Percentiles rank a stretch among this genome's conserved stretches.
phyloP scores from a whole-genome alignment of 2,329 filamentous ascomycete genomes.

The Pseudogymnoascus sp. region DNA sequence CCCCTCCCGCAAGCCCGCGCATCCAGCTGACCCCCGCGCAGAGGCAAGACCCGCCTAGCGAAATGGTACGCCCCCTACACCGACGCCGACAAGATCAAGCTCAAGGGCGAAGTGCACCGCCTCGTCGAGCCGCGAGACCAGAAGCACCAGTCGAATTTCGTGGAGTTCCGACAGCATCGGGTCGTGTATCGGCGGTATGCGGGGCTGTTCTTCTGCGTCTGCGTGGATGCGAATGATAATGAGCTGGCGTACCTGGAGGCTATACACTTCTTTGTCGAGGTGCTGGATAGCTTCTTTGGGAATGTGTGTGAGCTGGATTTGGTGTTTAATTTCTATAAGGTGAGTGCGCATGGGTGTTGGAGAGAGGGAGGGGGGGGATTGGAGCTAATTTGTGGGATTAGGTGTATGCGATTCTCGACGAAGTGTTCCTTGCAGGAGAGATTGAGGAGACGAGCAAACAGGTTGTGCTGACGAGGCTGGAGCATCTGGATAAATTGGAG shows the following conservation, averaged over 20 bases:
- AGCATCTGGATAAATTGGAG: constrained; percentile 95
- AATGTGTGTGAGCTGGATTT: constrained; percentile 98
- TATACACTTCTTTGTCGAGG: constrained; percentile 99
- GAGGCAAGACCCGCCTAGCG: constrained; percentile 94
- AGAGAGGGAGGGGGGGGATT: constrained; percentile 4
- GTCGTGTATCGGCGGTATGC: constrained; percentile 97
- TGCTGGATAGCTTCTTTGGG: constrained; percentile 96
- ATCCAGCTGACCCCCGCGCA: no score
- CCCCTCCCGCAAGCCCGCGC: neutral
- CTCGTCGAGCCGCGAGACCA: constrained; percentile 96
- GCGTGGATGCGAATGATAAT: constrained; percentile 98
- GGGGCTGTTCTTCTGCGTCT: constrained; percentile 97
- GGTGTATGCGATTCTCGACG: constrained; percentile 97
- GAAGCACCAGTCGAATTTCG: constrained; percentile 99
- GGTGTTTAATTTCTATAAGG: constrained; percentile 71
- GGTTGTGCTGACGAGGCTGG: constrained; percentile 86
- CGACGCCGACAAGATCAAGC: constrained; percentile 97
- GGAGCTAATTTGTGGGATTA: constrained; percentile 27
- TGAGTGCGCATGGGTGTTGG: constrained; percentile 16
- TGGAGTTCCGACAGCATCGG: constrained; percentile 92
- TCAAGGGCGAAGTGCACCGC: constrained; percentile 97
- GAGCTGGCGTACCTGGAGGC: constrained; percentile 94
- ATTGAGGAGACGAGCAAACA: constrained; percentile 99
- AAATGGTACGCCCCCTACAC: constrained; percentile 99
- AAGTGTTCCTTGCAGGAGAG: constrained; percentile 95